Base-by-base conservation (phyloP, 1,284 basidiomycete species). In the Anthracocystis walkeri region DNA sequence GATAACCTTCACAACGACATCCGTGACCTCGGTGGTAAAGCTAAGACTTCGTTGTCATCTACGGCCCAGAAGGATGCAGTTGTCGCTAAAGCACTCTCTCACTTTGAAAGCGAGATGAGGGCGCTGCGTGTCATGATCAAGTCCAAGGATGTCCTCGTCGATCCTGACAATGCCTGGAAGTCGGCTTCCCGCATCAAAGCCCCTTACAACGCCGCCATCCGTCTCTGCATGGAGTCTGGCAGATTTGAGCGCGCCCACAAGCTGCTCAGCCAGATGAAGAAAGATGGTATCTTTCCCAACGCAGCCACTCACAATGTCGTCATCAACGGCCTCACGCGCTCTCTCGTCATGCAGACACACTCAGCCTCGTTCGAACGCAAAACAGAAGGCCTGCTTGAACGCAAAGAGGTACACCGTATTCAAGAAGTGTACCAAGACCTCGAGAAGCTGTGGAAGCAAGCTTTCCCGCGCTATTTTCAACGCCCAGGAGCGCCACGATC, bases 181-280 rank as follows among this genome's bases (percentile, higher is more conserved):
- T 67, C 63, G 1, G 67, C 68, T 25, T 67, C 73, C 1, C 73
- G 73, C 38, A 70, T 75, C 64, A 66, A 58, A 33, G 31, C 64
- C 3, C 73, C 67, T 31, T 75, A 50, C 64, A 71, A 67, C 18
- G 46, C 73, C 14, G 60, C 58, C 21, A 64, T 75, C 8, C 58
- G 59, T 4, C 29, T 71, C n/a, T 71, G 64, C 45, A 2, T 70
- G 45, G 29, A 55, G 16, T 41, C 20, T 10, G 46, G 40, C 14
- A 56, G 54, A 35, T 4, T 42, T 40, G 73, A 70, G 23, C 57
- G 53, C 18, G 73, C 60, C 21, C 42, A 58, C 25, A 66, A 60
- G 33, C 51, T 72, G 10, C n/a, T 62, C 56, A 76, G 72, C 25
- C 58, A 62, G 29, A 76, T 72, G 74, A 76, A 72, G 51, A 76